A percentile compares a stretch with the other conserved stretches of the same genome.
phyloP scores from a whole-genome alignment of 2,329 filamentous ascomycete genomes.

The Botrytis byssoidea region DNA sequence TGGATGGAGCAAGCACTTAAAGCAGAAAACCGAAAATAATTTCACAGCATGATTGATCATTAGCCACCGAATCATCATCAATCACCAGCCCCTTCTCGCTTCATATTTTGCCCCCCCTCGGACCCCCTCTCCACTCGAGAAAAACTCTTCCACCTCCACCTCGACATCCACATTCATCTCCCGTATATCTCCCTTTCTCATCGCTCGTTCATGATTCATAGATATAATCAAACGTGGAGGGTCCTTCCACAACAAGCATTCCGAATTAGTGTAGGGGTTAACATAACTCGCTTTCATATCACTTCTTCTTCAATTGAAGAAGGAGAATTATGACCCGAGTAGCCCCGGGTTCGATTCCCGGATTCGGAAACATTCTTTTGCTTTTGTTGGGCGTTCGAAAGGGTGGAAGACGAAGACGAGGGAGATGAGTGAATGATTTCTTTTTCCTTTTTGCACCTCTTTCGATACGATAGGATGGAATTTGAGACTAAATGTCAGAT shows the following conservation, averaged over 20 bases:
- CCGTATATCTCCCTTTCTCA: background rate
- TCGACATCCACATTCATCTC: background rate
- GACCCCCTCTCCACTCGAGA: background rate
- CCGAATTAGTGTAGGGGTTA: constrained; percentile 10
- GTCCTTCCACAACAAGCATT: fast-evolving
- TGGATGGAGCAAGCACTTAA: background rate
- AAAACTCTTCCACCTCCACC: background rate
- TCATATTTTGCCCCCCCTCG: background rate
- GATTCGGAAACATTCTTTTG: background rate
- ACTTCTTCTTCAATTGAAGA: background rate
- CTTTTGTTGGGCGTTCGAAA: background rate
- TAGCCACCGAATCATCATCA: background rate
- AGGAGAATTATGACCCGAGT: background rate
- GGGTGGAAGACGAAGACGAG: background rate
- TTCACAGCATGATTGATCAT: background rate
- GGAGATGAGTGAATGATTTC: background rate
- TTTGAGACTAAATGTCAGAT: background rate
- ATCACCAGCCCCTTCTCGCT: background rate
- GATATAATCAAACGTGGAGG: fast-evolving
- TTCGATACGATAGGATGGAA: background rate
- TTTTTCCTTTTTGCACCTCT: background rate
- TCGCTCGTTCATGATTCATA: background rate
- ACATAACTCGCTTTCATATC: constrained; percentile 9
- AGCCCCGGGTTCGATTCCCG: constrained; percentile 13
- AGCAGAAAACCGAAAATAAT: background rate